Evolutionary conservation across 768 basidiomycete genomes (phyloP).

Genomic region (Russula abietina): DNA sequence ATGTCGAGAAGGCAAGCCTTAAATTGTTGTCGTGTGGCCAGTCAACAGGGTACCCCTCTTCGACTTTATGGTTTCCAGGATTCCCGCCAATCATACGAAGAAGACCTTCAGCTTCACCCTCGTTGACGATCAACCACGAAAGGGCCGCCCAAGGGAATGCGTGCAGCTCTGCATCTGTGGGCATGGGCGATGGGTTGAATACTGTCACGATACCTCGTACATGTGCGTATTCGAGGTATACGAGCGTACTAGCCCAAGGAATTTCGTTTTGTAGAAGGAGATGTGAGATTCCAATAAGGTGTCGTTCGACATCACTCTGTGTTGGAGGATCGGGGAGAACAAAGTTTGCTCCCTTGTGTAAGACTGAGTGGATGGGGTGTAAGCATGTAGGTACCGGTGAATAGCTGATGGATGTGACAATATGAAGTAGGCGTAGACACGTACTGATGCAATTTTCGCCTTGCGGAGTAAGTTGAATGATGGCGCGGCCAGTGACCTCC

Average conservation of each 20-base stretch:
- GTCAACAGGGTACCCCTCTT: conserved; percentile 1
- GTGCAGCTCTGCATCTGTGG: conserved; percentile 35
- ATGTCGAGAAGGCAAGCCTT: conserved; percentile 26
- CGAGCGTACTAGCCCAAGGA: conserved; percentile 37
- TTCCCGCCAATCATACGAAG: conserved; percentile 14
- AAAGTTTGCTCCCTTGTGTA: conserved; percentile 56
- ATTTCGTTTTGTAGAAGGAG: conserved; percentile 60
- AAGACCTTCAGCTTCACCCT: conserved; percentile 40
- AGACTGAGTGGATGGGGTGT: conserved; percentile 34
- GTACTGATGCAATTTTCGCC: conserved; percentile 62
- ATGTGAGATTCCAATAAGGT: conserved; percentile 40
- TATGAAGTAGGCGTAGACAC: conserved; percentile 20
- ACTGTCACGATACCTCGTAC: conserved; percentile 31
- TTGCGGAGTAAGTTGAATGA: conserved; percentile 51
- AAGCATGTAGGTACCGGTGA: neutral
- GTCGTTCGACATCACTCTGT: conserved; percentile 18
- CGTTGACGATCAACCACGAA: conserved; percentile 53
- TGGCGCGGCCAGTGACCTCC: conserved; percentile 52
- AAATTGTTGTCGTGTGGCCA: conserved; percentile 16
- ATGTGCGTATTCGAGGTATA: conserved; percentile 29
- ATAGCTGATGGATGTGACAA: neutral
- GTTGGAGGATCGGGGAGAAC: conserved; percentile 34
- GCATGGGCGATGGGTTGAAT: conserved; percentile 57
- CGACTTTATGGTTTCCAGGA: neutral
- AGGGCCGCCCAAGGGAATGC: conserved; percentile 47